phyloP scores from a whole-genome alignment of 1,139 yeast genomes.

The Torulaspora globosa region DNA sequence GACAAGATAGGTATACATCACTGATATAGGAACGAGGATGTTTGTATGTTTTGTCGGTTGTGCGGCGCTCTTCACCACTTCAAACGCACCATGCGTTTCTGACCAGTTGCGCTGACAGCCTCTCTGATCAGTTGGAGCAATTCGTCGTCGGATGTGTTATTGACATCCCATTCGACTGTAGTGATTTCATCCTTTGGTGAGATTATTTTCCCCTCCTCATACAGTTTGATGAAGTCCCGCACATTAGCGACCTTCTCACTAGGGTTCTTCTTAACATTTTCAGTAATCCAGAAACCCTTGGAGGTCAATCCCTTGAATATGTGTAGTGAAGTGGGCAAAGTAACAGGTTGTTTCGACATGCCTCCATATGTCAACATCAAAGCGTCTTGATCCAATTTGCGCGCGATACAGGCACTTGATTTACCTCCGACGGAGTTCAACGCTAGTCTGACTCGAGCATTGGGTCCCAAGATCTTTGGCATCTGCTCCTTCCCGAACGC shows the following conservation, averaged over 20 bases:
- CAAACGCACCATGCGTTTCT: slow-evolving; percentile 41
- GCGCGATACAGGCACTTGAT: slow-evolving; percentile 72
- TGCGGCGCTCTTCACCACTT: slow-evolving; percentile 25
- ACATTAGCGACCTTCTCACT: slow-evolving; percentile 59
- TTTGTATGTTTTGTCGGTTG: not conserved
- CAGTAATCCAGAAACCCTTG: slow-evolving; percentile 92
- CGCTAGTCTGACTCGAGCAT: slow-evolving; percentile 58
- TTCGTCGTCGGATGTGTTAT: slow-evolving; percentile 45
- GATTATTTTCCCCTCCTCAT: slow-evolving; percentile 54
- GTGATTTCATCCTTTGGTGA: slow-evolving; percentile 53
- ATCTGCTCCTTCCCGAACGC: slow-evolving; percentile 60
- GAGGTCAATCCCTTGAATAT: slow-evolving; percentile 85
- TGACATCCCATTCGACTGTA: slow-evolving; percentile 46
- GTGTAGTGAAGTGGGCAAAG: slow-evolving; percentile 79
- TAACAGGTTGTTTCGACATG: slow-evolving; percentile 93
- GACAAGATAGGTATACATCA: slow-evolving; percentile 9
- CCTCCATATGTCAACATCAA: slow-evolving; percentile 92
- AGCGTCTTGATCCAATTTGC: slow-evolving; percentile 70
- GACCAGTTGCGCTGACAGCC: slow-evolving; percentile 49
- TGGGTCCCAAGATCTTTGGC: slow-evolving; percentile 54
- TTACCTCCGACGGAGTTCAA: slow-evolving; percentile 93
- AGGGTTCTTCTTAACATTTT: slow-evolving; percentile 62
- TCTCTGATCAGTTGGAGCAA: slow-evolving; percentile 48
- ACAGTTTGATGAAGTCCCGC: slow-evolving; percentile 58
- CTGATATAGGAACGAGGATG: slow-evolving; percentile 3